phyloP scores from a whole-genome alignment of 768 basidiomycete species.

The Trametes elegans region DNA sequence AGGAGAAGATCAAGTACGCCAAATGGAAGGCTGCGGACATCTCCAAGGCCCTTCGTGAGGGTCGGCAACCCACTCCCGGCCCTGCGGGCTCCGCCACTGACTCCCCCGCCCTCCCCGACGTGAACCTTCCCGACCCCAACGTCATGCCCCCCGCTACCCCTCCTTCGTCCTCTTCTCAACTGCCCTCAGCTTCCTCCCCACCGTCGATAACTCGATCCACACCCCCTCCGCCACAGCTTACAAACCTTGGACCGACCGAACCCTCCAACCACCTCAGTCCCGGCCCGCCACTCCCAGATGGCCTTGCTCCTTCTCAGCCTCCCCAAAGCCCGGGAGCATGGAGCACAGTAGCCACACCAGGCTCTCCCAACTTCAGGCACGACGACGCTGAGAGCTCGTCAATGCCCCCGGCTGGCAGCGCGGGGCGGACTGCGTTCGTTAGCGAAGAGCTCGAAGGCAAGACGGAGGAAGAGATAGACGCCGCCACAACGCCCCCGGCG shows the following conservation, averaged over 20 bases:
- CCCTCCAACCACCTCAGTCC: constrained; percentile 5
- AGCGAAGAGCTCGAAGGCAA: constrained; percentile 43
- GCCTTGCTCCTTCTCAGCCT: constrained; percentile 17
- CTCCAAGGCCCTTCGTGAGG: constrained; percentile 92
- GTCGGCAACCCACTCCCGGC: constrained; percentile 77
- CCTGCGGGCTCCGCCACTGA: constrained; percentile 62
- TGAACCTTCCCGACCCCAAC: constrained; percentile 16
- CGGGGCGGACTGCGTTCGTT: constrained; percentile 34
- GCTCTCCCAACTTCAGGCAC: constrained; percentile 34
- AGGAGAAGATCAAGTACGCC: constrained; percentile 88
- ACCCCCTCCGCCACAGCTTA: constrained; percentile 13
- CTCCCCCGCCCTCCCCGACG: constrained; percentile 26
- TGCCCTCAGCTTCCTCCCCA: neutral
- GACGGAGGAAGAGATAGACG: constrained; percentile 31
- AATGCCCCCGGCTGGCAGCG: constrained; percentile 11
- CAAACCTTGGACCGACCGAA: constrained; percentile 12
- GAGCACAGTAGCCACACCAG: constrained; percentile 79
- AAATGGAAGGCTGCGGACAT: constrained; percentile 99
- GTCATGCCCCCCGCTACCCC: constrained; percentile 23
- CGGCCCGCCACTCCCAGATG: constrained; percentile 26
- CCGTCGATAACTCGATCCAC: constrained; percentile 13
- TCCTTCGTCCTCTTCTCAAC: constrained; percentile 24
- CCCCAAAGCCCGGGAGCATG: constrained; percentile 56
- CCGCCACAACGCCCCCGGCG: constrained; percentile 13
- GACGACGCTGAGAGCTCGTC: constrained; percentile 17